Conservation (phyloP, 2,329 filamentous ascomycete species). For the Colletotrichum sp. region DNA sequence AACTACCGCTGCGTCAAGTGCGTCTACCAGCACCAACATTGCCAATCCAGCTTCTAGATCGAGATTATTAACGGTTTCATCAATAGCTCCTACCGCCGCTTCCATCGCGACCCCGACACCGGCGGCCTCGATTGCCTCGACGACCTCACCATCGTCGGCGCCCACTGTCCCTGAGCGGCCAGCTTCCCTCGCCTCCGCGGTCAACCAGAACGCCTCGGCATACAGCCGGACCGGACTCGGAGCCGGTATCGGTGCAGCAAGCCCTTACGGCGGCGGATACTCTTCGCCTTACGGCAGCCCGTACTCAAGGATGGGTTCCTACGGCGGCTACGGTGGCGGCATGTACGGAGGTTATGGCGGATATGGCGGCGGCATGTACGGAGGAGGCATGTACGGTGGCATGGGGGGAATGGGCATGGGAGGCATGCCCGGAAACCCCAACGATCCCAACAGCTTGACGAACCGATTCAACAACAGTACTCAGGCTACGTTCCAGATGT, state of each 20-base stretch:
- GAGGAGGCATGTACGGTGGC: constrained; percentile 29
- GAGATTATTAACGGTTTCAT: constrained; percentile 6
- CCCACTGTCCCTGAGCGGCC: constrained; percentile 85
- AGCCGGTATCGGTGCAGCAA: constrained; percentile 28
- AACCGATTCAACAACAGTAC: constrained; percentile 95
- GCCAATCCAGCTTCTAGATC: neutral
- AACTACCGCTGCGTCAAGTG: constrained; percentile 54
- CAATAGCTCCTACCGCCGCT: constrained; percentile 43
- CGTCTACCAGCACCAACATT: constrained; percentile 30
- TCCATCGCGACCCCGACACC: constrained; percentile 45
- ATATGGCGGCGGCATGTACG: constrained; percentile 40
- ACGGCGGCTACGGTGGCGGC: constrained; percentile 47
- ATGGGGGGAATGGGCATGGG: constrained; percentile 45
- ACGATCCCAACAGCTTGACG: constrained; percentile 93
- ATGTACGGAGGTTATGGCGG: constrained; percentile 50
- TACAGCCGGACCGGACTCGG: constrained; percentile 63
- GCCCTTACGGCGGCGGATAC: constrained; percentile 41
- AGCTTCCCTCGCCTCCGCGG: constrained; percentile 75
- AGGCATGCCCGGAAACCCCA: constrained; percentile 63
- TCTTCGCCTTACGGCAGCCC: constrained; percentile 40
- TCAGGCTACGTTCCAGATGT: constrained; percentile 96
- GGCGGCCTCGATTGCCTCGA: constrained; percentile 40
- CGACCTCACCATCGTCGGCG: constrained; percentile 36
- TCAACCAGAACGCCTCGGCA: constrained; percentile 86
- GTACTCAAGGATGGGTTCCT: constrained; percentile 51